Percentiles rank a stretch among this genome's conserved stretches.
Conservation (phyloP, 768 basidiomycete genomes). For the Mycena albidolilacea region DNA sequence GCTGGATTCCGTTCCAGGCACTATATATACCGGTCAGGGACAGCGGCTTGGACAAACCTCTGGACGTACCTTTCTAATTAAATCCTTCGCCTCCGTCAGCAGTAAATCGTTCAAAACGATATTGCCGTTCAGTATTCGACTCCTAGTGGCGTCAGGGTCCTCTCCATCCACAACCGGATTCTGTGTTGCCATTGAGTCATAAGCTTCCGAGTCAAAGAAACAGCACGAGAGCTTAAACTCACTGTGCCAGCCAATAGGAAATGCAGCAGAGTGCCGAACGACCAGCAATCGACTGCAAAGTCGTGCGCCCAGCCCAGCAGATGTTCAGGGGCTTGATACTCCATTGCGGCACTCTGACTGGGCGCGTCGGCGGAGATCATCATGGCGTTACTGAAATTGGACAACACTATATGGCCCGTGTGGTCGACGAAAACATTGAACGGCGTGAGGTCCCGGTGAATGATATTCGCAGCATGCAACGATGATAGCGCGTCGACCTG, state of each 20-base stretch:
- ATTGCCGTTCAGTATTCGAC: slow-evolving; percentile 49
- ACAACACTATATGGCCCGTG: slow-evolving; percentile 50
- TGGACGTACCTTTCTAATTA: slow-evolving; percentile 61
- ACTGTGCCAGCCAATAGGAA: slow-evolving; percentile 63
- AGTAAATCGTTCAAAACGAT: slow-evolving; percentile 51
- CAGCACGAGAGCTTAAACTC: background rate
- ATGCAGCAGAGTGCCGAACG: slow-evolving; percentile 67
- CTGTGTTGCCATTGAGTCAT: slow-evolving; percentile 43
- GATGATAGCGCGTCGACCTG: slow-evolving; percentile 48
- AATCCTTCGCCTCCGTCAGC: slow-evolving; percentile 52
- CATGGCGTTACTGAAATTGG: slow-evolving; percentile 48
- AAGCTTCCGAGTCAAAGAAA: background rate
- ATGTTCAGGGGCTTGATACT: slow-evolving; percentile 67
- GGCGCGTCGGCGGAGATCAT: slow-evolving; percentile 22
- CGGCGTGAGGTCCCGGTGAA: slow-evolving; percentile 50
- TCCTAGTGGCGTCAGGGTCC: slow-evolving; percentile 40
- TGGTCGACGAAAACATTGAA: slow-evolving; percentile 49
- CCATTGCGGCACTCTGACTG: slow-evolving; percentile 30
- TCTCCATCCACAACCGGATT: slow-evolving; percentile 54
- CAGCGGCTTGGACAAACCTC: background rate
- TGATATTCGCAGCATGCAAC: slow-evolving; percentile 49
- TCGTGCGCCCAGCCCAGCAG: slow-evolving; percentile 70
- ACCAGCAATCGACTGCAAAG: slow-evolving; percentile 70
- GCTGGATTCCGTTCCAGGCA: slow-evolving; percentile 72
- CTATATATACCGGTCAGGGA: slow-evolving; percentile 52